A percentile compares a stretch with the other conserved stretches of the same genome.
Evolutionary conservation across 2,329 filamentous ascomycete genomes (phyloP).

Genomic region (Pestalotiopsis sp.): DNA sequence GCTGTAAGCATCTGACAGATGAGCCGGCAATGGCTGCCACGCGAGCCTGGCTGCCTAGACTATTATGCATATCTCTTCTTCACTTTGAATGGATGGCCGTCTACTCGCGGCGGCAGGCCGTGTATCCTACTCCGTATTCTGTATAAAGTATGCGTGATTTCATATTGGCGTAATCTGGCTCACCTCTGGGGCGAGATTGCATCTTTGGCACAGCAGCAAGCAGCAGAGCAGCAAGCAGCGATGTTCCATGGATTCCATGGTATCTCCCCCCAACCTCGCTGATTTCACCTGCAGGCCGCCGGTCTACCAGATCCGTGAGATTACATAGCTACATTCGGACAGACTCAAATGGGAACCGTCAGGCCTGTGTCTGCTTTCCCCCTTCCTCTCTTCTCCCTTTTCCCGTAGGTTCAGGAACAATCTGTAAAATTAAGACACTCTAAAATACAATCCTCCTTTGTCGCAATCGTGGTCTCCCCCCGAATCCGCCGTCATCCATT

Average conservation of each 20-base stretch:
- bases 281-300: not conserved
- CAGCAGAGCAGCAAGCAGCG: too few species aligned
- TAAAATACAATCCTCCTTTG: not conserved
- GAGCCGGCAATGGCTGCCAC: too few species aligned
- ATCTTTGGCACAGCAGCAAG: not conserved
- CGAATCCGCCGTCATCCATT: not conserved
- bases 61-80: too few species aligned
- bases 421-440: not conserved
- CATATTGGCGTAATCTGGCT: not conserved
- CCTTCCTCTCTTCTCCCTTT: not conserved
- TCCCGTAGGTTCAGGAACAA: not conserved
- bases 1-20: too few species aligned
- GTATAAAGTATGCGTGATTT: not conserved
- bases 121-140: not conserved
- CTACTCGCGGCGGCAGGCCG: not conserved
- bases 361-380: not conserved
- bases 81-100: not conserved
- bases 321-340: not conserved
- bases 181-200: not conserved
- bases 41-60: too few species aligned
- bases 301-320: not conserved
- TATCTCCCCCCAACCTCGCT: not conserved
- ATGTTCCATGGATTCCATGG: not conserved
- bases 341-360: not conserved
- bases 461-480: not conserved